Conservation (phyloP, 805 yeast species). For the Candida stauntonica region DNA sequence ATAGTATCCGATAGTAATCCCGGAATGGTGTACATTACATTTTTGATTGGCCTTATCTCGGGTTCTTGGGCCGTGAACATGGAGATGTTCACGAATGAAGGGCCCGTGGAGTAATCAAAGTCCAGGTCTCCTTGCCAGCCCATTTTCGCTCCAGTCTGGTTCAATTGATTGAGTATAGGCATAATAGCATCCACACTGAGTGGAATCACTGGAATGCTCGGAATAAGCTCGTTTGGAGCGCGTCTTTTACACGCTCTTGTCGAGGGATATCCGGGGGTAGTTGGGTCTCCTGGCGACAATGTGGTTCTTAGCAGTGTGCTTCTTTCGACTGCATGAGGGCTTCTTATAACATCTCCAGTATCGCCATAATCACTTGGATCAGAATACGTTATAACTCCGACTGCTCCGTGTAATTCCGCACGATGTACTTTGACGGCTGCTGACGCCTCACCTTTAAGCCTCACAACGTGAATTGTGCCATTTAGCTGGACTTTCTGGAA, state of each 20-base stretch:
- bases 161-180: constrained; percentile 1
- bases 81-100: constrained; percentile 35
- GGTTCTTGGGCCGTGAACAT: constrained; percentile 40
- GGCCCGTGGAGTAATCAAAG: constrained; percentile 45
- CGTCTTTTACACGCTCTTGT: constrained; percentile 33
- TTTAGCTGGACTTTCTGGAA: constrained; percentile 39
- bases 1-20: constrained; percentile 54
- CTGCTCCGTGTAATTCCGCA: constrained; percentile 60
- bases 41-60: constrained; percentile 39
- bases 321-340: constrained; percentile 55
- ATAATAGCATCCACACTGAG: constrained; percentile 38
- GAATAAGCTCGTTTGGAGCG: constrained; percentile 40
- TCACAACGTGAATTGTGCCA: constrained; percentile 55
- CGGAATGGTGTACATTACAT: constrained; percentile 50
- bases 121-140: constrained; percentile 37
- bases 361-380: constrained; percentile 60
- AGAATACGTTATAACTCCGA: constrained; percentile 47
- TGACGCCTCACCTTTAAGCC: constrained; percentile 48
- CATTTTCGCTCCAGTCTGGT: constrained; percentile 2
- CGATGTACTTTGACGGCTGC: constrained; percentile 55
- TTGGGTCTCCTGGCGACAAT: constrained; percentile 71
- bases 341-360: constrained; percentile 68
- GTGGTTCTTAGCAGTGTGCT: constrained; percentile 56
- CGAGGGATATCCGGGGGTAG: constrained; percentile 67
- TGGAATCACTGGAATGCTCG: constrained; percentile 52